phyloP scores from a whole-genome alignment of 1,284 basidiomycete species.

The Ganoderma lingzhi region DNA sequence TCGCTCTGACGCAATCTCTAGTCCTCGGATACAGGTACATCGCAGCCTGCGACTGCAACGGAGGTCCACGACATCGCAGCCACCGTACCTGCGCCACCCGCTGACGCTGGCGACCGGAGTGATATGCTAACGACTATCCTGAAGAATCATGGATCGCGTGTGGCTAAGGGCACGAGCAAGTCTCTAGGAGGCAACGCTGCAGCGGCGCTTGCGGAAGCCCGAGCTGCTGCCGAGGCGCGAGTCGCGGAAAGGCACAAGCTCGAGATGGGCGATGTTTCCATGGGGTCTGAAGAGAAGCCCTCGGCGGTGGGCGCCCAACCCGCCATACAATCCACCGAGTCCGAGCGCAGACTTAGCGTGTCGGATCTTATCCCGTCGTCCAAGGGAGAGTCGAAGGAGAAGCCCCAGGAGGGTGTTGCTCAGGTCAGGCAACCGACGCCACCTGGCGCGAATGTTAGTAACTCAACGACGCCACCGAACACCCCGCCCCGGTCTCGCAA shows the following conservation, averaged over 20 bases:
- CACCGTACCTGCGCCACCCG: neutral
- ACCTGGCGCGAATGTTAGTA: conserved; percentile 40
- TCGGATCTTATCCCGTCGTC: conserved; percentile 54
- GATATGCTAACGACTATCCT: conserved; percentile 60
- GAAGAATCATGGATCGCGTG: conserved; percentile 70
- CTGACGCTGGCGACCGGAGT: conserved; percentile 49
- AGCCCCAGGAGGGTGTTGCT: neutral
- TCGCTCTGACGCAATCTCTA: neutral
- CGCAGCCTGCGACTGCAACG: conserved; percentile 6
- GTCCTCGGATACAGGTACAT: neutral
- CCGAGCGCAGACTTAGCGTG: conserved; percentile 56
- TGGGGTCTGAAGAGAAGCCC: conserved; percentile 15
- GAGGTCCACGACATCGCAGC: neutral
- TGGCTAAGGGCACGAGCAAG: conserved; percentile 67
- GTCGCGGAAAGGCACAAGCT: conserved; percentile 68
- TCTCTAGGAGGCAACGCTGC: conserved; percentile 68
- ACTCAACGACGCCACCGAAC: conserved; percentile 66
- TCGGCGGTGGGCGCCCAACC: conserved; percentile 11
- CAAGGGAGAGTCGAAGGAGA: conserved; percentile 17
- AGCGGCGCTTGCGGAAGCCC: conserved; percentile 72
- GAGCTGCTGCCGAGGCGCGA: conserved; percentile 73
- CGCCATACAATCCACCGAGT: conserved; percentile 28
- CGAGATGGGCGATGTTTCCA: conserved; percentile 36
- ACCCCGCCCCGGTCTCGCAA: conserved; percentile 50
- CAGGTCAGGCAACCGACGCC: conserved; percentile 8